Evolutionary conservation across 768 basidiomycete genomes (phyloP), one percentile per base, ranked within the genome.

Genomic region (Lentinula aciculospora): DNA sequence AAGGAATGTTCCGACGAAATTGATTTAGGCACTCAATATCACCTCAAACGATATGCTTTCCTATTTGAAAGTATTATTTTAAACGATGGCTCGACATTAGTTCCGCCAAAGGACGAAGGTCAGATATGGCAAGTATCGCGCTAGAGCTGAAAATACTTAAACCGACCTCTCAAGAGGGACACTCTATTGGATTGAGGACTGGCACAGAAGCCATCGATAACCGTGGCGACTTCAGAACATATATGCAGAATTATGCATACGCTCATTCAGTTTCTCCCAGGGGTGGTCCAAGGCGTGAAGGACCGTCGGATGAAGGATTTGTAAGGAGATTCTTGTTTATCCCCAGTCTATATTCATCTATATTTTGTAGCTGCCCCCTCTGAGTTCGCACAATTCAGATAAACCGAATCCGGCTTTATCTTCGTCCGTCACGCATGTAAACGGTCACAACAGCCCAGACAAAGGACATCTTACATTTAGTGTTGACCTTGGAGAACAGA

Each of bases 11-110:
- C 91, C 25, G 96, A 98, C 65, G 97, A 99, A 71, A 85, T 98
- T 55, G 97, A 99, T 69, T 77, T 97, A 44, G 97, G 95, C n/a
- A 94, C 92, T 3, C 96, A 98, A 71, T 99, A 98, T 70, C 96
- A 98, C 71, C 76, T 98, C 47, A 89, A 93, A 0, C 81, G 95
- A 71, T 98, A 97, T 69, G 91, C 94, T 1, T 98, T 93, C 73
- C 74, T 98, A 23, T 95, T 90, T 65, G 97, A 99, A 71, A 91
- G 87, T 64, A 88, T 91, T 25, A 81, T 97, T 2, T 76, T 98
- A 19, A 89, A 84, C 63, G 97, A 99, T 60, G 97, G 94, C 1
- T 81, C 86, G 1, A 89, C 89, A 1, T 73, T 99, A 23, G 83
- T 85, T 31, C 84, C 92, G 42, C 86, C 92, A 3, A 72, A 75